These are phyloP conservation scores for Cenchrus fungigraminus DNA, from an alignment of 176 grass and related monocot genomes.

Conservation along the genomic window DNA sequence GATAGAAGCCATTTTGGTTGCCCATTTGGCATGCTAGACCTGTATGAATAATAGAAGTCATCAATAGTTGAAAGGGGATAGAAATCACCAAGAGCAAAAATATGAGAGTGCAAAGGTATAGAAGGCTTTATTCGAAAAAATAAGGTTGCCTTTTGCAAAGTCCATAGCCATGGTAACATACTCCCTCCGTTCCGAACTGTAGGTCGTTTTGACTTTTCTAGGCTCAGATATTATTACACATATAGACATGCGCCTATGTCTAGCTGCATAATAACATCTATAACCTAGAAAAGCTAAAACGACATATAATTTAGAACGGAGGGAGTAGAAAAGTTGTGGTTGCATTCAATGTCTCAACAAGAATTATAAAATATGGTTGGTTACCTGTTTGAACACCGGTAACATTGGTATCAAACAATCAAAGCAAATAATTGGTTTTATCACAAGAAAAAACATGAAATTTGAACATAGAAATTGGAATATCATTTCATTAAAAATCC, in stretches of 20 bases:
- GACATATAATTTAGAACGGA: no score
- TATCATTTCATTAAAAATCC: no score
- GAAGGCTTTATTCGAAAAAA: not conserved
- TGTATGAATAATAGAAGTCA: slow-evolving; percentile 46
- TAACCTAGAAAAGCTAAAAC: no score
- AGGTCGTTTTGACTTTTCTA: no score
- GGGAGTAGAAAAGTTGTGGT: not conserved
- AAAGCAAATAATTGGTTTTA: no score
- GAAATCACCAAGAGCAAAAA: slow-evolving; percentile 15
- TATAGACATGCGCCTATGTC: no score
- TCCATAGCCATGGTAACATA: not conserved
- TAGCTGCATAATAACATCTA: no score
- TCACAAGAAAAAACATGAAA: no score
- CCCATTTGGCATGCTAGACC: slow-evolving; percentile 85
- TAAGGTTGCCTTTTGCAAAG: not conserved
- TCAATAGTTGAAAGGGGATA: not conserved
- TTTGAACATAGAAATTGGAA: no score
- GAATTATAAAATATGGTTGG: not conserved
- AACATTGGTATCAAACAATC: no score
- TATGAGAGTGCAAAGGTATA: slow-evolving; percentile 13
- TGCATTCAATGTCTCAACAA: slow-evolving; percentile 10
- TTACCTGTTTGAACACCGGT: no score
- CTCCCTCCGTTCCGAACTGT: not conserved
- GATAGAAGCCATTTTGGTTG: slow-evolving; percentile 86
- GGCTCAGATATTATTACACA: no score